Evolutionary conservation across 768 basidiomycete genomes (phyloP), one percentile per base, ranked within the genome.

Genomic region (Macrocybe gigantea): DNA sequence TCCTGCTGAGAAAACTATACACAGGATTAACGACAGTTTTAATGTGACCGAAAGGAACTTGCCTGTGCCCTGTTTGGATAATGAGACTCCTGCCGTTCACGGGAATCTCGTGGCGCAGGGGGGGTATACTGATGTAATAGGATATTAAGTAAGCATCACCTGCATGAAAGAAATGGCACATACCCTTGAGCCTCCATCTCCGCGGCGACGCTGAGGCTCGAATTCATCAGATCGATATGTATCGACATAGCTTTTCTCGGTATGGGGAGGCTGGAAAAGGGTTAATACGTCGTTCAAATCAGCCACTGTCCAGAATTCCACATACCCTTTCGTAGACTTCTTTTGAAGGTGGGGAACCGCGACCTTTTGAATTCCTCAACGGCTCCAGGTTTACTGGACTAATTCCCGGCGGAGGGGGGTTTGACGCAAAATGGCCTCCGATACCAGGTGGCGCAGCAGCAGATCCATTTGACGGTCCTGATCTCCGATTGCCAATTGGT

Each of bases 401-500:
- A 35, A 51, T 47, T n/a, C 47, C 53, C 3, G 40, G 47, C 10
- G 45, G 49, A 32, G 50, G 45, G 11, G 30, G 15, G 13, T 41
- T 41, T 31, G 38, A 14, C n/a, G 38, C 15, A 22, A 46, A 48
- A 2, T 50, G 49, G 12, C 45, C 43, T 5, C 14, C 41, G 8
- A 42, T 13, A 12, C 48, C 46, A 12, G 50, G 47, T 10, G 40
- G 34, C 14, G 41, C 53, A 31, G 56, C 41, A 30, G 50, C 43
- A 11, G 48, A 44, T 45, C 46, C 53, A 41, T 34, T 40, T 7
- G 43, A 53, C 13, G 39, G 32, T 5, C 45, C 52, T 34, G 49
- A 45, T 44, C 63, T 62, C 30, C 61, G 60, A 42, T 41, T 58
- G 10, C 67, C 66, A 13, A 72, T 67, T 1, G 70, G 71, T n/a